Evolutionary conservation across 192 early-diverging fungal genomes (phyloP).

Genomic region (Physocladia obscura): DNA sequence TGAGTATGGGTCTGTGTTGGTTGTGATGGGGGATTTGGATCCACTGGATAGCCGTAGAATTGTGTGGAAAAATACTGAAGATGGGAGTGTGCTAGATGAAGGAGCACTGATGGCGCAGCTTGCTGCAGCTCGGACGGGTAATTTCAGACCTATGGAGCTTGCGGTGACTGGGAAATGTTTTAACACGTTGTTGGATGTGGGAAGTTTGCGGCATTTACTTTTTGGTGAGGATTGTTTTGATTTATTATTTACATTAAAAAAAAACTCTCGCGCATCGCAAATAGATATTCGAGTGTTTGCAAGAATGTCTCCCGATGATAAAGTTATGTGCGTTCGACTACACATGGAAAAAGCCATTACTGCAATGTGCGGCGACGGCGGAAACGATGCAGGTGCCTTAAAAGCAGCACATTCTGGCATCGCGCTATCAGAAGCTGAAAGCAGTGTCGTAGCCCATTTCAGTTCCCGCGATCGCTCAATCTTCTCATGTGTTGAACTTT

Average conservation of each 20-base stretch:
- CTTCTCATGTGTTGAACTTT: conserved; percentile 67
- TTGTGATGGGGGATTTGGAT: conserved; percentile 39
- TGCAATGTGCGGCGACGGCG: conserved; percentile 87
- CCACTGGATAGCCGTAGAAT: neutral
- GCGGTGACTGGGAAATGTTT: conserved; percentile 74
- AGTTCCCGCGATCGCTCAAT: conserved; percentile 63
- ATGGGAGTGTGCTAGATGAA: neutral
- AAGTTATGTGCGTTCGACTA: conserved; percentile 68
- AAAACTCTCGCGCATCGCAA: neutral
- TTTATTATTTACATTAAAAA: neutral
- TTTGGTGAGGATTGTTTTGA: conserved; percentile 31
- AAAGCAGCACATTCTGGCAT: conserved; percentile 79
- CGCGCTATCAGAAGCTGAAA: conserved; percentile 77
- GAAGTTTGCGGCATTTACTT: conserved; percentile 54
- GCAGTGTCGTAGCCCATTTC: conserved; percentile 85
- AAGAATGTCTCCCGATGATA: conserved; percentile 77
- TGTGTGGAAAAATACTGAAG: conserved; percentile 31
- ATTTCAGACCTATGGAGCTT: conserved; percentile 54
- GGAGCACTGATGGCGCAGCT: neutral
- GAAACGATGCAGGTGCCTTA: conserved; percentile 82
- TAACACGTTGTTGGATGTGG: conserved; percentile 42
- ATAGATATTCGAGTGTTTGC: conserved; percentile 72
- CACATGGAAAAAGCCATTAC: conserved; percentile 80
- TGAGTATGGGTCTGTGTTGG: conserved; percentile 52
- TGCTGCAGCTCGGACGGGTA: conserved; percentile 7